Conservation (phyloP, 441 rosid genomes). For the Adansonia rubrostipa region DNA sequence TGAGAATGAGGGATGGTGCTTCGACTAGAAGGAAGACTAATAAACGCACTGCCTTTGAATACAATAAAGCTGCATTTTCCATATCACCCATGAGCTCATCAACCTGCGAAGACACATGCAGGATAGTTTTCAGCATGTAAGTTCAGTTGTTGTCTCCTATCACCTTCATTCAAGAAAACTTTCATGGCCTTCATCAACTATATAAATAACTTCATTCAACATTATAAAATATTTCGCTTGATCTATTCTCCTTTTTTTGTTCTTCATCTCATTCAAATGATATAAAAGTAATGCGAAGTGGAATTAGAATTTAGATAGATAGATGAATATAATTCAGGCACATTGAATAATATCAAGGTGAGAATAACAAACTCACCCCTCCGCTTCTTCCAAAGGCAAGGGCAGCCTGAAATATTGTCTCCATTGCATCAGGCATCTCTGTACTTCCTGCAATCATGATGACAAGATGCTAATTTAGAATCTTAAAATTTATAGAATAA, state of each 20-base stretch:
- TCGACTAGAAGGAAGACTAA: constrained; percentile 79
- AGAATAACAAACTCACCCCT: constrained; percentile 60
- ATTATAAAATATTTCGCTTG: neutral
- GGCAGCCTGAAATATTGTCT: constrained; percentile 86
- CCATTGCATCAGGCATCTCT: constrained; percentile 97
- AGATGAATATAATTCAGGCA: neutral
- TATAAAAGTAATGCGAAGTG: too few relatives aligned
- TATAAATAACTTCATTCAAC: constrained; percentile 2
- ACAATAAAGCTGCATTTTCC: constrained; percentile 63
- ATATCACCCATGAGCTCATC: constrained; percentile 70
- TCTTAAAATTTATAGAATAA: constrained; percentile 7
- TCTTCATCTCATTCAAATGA: too few relatives aligned
- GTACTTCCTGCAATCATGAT: constrained; percentile 56
- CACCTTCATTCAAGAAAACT: constrained; percentile 6
- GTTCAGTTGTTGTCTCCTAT: neutral
- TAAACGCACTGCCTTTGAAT: constrained; percentile 75
- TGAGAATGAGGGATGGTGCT: constrained; percentile 84
- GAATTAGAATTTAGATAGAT: neutral
- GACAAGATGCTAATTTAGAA: constrained; percentile 22
- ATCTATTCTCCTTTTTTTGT: neutral
- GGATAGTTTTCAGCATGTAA: neutral
- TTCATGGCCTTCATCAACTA: neutral
- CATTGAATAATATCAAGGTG: neutral
- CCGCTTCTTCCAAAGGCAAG: constrained; percentile 78
- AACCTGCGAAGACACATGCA: constrained; percentile 52